phyloP scores from a whole-genome alignment of 2,329 filamentous ascomycete genomes.

The Fusarium sp. region DNA sequence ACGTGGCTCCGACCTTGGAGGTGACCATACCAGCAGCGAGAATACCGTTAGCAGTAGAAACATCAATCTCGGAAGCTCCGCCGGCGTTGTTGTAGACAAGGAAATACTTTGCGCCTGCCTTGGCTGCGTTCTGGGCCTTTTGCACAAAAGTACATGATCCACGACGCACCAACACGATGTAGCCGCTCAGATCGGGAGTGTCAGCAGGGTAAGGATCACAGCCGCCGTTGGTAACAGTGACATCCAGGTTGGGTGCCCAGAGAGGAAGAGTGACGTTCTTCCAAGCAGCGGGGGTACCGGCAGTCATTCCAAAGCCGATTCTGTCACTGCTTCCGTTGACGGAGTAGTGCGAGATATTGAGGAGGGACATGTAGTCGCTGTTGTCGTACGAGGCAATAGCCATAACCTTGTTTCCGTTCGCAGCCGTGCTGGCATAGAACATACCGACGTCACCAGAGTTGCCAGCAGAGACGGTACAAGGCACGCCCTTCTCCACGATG shows the following conservation, averaged over 20 bases:
- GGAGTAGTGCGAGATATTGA: slow-evolving; percentile 58
- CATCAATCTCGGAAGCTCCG: slow-evolving; percentile 17
- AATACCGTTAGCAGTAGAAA: slow-evolving; percentile 17
- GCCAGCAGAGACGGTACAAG: slow-evolving; percentile 66
- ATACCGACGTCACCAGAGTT: slow-evolving; percentile 62
- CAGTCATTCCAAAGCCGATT: slow-evolving; percentile 57
- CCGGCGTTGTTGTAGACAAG: slow-evolving; percentile 70
- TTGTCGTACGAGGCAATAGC: slow-evolving; percentile 67
- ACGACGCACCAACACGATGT: slow-evolving; percentile 71
- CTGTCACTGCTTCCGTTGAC: slow-evolving; percentile 52
- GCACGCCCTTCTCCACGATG: slow-evolving; percentile 66
- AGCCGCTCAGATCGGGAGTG: slow-evolving; percentile 68
- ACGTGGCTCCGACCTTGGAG: slow-evolving; percentile 12
- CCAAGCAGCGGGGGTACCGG: slow-evolving; percentile 60
- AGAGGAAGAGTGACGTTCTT: slow-evolving; percentile 60
- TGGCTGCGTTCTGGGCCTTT: slow-evolving; percentile 68
- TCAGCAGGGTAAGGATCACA: slow-evolving; percentile 65
- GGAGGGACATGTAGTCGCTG: slow-evolving; percentile 57
- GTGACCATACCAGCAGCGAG: slow-evolving; percentile 26
- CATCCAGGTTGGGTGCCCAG: slow-evolving; percentile 64
- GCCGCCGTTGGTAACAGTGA: slow-evolving; percentile 61
- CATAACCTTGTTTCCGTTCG: slow-evolving; percentile 62
- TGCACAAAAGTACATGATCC: slow-evolving; percentile 68
- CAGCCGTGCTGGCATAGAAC: slow-evolving; percentile 65
- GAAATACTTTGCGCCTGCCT: slow-evolving; percentile 70